phyloP scores from a whole-genome alignment of 108 stramenopile species.

The Nitzschia palea region DNA sequence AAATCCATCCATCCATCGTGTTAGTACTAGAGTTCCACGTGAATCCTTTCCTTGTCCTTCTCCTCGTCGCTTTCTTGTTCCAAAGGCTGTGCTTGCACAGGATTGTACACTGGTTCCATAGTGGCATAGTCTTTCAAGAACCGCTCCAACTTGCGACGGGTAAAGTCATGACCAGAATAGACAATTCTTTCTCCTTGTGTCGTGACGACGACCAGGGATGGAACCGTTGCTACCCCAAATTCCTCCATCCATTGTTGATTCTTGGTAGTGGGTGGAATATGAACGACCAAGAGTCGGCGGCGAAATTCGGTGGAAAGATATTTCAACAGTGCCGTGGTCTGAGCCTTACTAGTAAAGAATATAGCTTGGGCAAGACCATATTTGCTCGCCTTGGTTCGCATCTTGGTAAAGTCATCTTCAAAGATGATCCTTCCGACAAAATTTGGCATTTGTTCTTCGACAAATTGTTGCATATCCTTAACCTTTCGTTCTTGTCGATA shows the following conservation, averaged over 20 bases:
- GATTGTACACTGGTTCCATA: slow-evolving; percentile 27
- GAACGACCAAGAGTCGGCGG: slow-evolving; percentile 48
- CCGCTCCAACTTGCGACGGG: slow-evolving; percentile 42
- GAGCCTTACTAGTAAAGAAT: slow-evolving; percentile 51
- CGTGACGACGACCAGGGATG: slow-evolving; percentile 41
- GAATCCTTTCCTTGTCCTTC: not conserved
- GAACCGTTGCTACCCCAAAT: slow-evolving; percentile 30
- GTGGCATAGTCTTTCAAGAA: slow-evolving; percentile 59
- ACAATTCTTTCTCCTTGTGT: not conserved
- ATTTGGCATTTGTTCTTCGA: slow-evolving; percentile 57
- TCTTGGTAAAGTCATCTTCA: slow-evolving; percentile 42
- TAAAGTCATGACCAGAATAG: slow-evolving; percentile 48
- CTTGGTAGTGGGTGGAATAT: slow-evolving; percentile 53
- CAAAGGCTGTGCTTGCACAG: no score
- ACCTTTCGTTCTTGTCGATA: slow-evolving; percentile 64
- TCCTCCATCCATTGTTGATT: slow-evolving; percentile 45
- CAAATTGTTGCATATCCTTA: slow-evolving; percentile 52
- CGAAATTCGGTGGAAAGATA: slow-evolving; percentile 63
- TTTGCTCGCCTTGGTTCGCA: slow-evolving; percentile 43
- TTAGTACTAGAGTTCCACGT: slow-evolving; percentile 1
- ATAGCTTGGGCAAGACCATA: slow-evolving; percentile 56
- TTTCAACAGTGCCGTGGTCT: slow-evolving; percentile 51
- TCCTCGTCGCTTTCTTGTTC: not conserved
- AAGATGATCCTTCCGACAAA: slow-evolving; percentile 46
- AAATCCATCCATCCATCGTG: no score